Conservation (phyloP, 768 basidiomycete genomes). For the Psilocybe azurescens region DNA sequence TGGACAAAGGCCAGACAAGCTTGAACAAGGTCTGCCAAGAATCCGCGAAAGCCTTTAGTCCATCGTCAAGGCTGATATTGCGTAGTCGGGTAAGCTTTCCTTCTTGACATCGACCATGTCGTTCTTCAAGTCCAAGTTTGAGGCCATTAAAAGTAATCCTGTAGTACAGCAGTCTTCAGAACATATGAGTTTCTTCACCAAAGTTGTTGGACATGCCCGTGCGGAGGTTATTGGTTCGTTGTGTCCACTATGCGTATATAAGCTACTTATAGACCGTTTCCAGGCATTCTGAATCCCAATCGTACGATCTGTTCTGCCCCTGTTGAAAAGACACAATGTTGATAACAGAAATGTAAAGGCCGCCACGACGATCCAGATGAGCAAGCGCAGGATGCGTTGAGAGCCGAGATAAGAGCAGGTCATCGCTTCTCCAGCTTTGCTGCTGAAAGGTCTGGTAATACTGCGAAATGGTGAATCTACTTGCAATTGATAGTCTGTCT, state of each 20-base stretch:
- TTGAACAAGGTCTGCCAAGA: background rate
- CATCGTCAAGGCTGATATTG: background rate
- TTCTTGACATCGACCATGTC: slow-evolving; percentile 35
- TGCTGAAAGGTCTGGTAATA: slow-evolving; percentile 65
- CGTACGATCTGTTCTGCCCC: slow-evolving; percentile 30
- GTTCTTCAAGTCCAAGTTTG: slow-evolving; percentile 41
- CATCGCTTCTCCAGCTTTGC: slow-evolving; percentile 94
- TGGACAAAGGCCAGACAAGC: background rate
- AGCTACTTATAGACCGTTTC: background rate
- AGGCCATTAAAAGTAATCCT: slow-evolving; percentile 23
- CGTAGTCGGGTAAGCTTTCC: slow-evolving; percentile 8
- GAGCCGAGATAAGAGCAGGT: slow-evolving; percentile 72
- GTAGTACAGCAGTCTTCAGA: slow-evolving; percentile 18
- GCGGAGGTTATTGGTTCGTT: slow-evolving; percentile 43
- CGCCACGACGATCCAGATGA: slow-evolving; percentile 83
- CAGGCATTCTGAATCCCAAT: slow-evolving; percentile 52
- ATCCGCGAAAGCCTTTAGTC: background rate
- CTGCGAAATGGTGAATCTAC: slow-evolving; percentile 75
- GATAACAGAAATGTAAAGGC: slow-evolving; percentile 32
- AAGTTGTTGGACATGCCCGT: slow-evolving; percentile 46
- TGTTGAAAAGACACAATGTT: background rate
- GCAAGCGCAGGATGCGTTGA: slow-evolving; percentile 68
- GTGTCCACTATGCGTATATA: background rate
- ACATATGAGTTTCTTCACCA: slow-evolving; percentile 39
- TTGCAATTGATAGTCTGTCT: background rate